These are phyloP conservation scores for Microstegium vimineum DNA, from an alignment of 176 grass and related monocot species.

Conservation along the genomic window DNA sequence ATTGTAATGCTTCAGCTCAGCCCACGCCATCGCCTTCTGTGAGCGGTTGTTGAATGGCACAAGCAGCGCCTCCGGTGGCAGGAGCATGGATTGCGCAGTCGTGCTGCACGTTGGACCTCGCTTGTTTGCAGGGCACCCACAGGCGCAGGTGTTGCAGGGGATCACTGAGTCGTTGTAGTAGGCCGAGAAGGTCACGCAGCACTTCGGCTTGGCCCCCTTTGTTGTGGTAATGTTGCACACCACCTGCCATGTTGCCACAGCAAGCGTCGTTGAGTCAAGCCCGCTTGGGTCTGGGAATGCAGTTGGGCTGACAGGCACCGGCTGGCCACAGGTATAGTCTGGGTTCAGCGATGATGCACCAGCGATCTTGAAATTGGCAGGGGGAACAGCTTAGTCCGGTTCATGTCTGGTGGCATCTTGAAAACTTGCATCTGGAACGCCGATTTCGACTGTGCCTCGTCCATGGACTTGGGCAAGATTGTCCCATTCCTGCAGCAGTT, in stretches of 20 bases:
- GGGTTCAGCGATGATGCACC: constrained; percentile 74
- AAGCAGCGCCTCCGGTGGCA: constrained; percentile 76
- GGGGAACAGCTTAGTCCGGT: constrained; percentile 64
- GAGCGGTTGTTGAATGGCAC: constrained; percentile 85
- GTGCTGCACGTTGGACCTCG: constrained; percentile 64
- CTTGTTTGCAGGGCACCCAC: constrained; percentile 58
- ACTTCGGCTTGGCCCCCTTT: constrained; percentile 66
- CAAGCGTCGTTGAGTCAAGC: constrained; percentile 54
- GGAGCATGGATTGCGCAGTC: constrained; percentile 55
- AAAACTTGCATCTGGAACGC: constrained; percentile 93
- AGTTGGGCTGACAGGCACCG: constrained; percentile 59
- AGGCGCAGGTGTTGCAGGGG: constrained; percentile 84
- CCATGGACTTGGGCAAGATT: constrained; percentile 83
- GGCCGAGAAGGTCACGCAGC: constrained; percentile 85
- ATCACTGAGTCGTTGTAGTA: constrained; percentile 92
- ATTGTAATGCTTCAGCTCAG: constrained; percentile 77
- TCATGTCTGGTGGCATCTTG: constrained; percentile 91
- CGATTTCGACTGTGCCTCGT: constrained; percentile 68
- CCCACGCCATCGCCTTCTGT: constrained; percentile 61
- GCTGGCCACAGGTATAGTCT: constrained; percentile 55
- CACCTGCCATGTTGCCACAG: constrained; percentile 63
- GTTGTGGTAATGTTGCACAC: constrained; percentile 68
- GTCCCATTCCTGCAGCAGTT: constrained; percentile 94
- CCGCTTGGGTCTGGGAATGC: constrained; percentile 66
- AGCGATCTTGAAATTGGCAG: constrained; percentile 63